Base-by-base conservation (phyloP, 805 yeast species). In the Kazachstania viticola region DNA sequence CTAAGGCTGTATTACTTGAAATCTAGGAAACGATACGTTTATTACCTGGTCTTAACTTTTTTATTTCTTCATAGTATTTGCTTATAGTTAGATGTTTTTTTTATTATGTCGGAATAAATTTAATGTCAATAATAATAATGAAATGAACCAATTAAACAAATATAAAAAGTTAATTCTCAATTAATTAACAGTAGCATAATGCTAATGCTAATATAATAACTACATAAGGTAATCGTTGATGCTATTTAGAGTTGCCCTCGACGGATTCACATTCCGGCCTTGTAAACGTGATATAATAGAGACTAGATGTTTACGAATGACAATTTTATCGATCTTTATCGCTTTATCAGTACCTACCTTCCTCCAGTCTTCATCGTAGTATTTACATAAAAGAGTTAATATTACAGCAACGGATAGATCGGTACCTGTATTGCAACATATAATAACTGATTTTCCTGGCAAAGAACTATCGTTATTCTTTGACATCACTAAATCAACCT, bases 191-290 rank as follows among this genome's bases (percentile, higher is more conserved):
- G n/a, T n/a, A n/a, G n/a, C n/a, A n/a, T n/a, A n/a, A n/a, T n/a
- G n/a, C n/a, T n/a, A n/a, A n/a, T n/a, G n/a, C n/a, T n/a, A n/a
- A 7, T 19, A 17, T 9, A 14, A 12, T 13, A 14, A n/a, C 17
- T 57, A 67, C 74, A 78, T 69, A 19, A 78, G 41, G 37, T 40
- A 71, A 2, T 73, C 54, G 39, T 82, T 79, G 2, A 80, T 73
- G 18, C 87, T 69, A 42, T 78, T 85, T 25, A 82, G 58, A 0
- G 93, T 79, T 9, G 82, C 75, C 30, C 95, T 61, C 34, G 85
- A 75, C 0, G 94, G 94, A 37, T 82, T 79, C 4, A 70, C 71
- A 25, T 65, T 69, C n/a, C 68, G 49, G 1, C 52, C 54, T 7
- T 47, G 33, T n/a, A 52, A 30, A 6, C 58, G 50, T 3, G 64